phyloP scores from a whole-genome alignment of 129 eudicot genomes.

The Ambrosia trifida region DNA sequence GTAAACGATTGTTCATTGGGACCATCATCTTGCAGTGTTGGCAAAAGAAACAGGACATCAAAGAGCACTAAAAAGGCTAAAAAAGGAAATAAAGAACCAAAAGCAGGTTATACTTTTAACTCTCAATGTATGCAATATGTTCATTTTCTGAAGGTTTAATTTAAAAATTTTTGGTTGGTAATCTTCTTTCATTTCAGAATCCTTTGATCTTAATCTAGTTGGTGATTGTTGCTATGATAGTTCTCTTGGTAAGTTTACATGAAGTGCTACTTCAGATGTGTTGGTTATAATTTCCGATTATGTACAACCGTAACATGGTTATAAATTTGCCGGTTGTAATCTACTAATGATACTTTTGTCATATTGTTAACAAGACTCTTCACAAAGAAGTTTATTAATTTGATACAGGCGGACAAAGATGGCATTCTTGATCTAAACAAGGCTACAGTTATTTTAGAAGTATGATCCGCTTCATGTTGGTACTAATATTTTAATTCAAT shows the following conservation, averaged over 20 bases:
- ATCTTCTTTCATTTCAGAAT: conserved; percentile 41
- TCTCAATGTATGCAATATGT: conserved; percentile 7
- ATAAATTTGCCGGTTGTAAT: not conserved
- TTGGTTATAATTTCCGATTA: not conserved
- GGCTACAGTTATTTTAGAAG: conserved; percentile 59
- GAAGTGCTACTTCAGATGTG: conserved; percentile 10
- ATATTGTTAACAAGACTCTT: conserved; percentile 54
- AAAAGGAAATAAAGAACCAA: conserved; percentile 35
- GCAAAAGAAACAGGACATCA: conserved; percentile 32
- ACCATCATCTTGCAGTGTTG: conserved; percentile 29
- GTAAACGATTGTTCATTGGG: conserved; percentile 35
- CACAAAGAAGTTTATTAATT: conserved; percentile 65
- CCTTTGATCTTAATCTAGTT: conserved; percentile 34
- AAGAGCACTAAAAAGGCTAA: conserved; percentile 37
- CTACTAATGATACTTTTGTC: conserved; percentile 7
- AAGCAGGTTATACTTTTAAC: conserved; percentile 40
- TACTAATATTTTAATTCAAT: too few relatives aligned
- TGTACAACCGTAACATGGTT: conserved; percentile 8
- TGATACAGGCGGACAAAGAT: conserved; percentile 55
- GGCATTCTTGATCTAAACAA: conserved; percentile 70
- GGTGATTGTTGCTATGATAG: conserved; percentile 64
- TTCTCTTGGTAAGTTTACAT: conserved; percentile 61
- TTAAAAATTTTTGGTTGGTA: not conserved
- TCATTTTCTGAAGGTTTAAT: not conserved
- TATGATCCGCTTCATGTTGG: conserved; percentile 28